Base-by-base conservation (phyloP, 257 asterid species). In the Fraxinus quadrangulata region DNA sequence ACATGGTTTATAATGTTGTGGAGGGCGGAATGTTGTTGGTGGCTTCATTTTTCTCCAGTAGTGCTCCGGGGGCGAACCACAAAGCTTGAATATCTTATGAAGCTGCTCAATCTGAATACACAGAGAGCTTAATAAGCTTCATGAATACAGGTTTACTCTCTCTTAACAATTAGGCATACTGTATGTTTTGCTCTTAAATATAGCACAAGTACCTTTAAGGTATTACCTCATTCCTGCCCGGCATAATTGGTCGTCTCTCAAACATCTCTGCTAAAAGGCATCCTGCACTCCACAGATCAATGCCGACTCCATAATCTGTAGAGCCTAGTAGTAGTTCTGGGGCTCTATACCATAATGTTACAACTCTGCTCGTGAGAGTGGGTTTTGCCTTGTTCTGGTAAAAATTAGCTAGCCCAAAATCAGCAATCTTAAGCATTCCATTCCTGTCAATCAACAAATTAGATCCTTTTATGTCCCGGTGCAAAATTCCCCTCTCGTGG, bases 211-310 rank as follows among this genome's bases (percentile, higher is more conserved):
- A 42, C 49, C 12, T 42, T 3, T 14, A 11, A 42, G 14, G 21
- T 49, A 49, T 71, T 71, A 71, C 75, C 75, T 71, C 75, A 39
- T 47, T 71, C 61, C 61, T 42, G 12, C 75, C 75, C 26, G 75
- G 63, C 75, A 71, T 71, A 42, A 71, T 71, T 8, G 75, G 75
- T 30, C 61, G 36, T 40, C 63, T 33, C 6, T 6, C 61, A 71
- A 71, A 71, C 61, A 71, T 39, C 61, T 71, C 75, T 7, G 75
- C 75, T 45, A 71, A 40, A 71, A 71, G 34, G 75, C 75, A 71
- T 3, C 75, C 63, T 13, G 61, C 23, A 49, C 61, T 49, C 61
- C 61, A 49, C 61, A 49, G 21, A 17, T 49, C 61, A 13, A 71
- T 40, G n/a, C 75, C 75, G 10, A 40, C 75, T 39, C 63, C 75